Evolutionary conservation across 352 stramenopile genomes (phyloP).

Genomic region (Halophytophthora batemanensis): DNA sequence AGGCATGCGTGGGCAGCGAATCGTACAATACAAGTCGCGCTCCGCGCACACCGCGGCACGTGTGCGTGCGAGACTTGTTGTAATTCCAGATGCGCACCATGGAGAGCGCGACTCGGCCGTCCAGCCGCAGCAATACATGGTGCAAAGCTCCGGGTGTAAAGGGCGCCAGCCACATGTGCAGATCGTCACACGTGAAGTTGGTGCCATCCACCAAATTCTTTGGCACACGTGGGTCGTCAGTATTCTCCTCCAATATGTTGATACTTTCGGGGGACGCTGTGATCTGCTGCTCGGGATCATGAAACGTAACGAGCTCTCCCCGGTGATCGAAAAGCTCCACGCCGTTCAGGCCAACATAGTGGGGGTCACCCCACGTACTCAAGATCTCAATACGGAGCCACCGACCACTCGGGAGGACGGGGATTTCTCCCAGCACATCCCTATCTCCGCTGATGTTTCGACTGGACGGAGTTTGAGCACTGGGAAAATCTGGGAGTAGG

Average conservation of each 20-base stretch:
- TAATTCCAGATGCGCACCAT: constrained; percentile 93
- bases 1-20: constrained; percentile 9
- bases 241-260: constrained; percentile 89
- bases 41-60: constrained; percentile 57
- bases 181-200: constrained; percentile 88
- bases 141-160: constrained; percentile 57
- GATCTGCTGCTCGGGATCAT: constrained; percentile 46
- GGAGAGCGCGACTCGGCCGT: constrained; percentile 36
- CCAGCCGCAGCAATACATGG: constrained; percentile 56
- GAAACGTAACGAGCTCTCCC: constrained; percentile 54
- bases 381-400: constrained; percentile 76
- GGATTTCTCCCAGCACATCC: constrained; percentile 28
- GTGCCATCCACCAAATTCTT: constrained; percentile 82
- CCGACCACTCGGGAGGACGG: constrained; percentile 57
- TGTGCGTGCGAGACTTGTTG: constrained; percentile 88
- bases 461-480: not conserved
- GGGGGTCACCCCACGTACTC: constrained; percentile 85
- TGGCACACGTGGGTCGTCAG: constrained; percentile 64
- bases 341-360: constrained; percentile 89
- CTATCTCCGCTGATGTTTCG: not conserved
- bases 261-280: constrained; percentile 74
- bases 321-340: constrained; percentile 84
- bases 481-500: not conserved
- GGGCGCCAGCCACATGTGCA: constrained; percentile 90
- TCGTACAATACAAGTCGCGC: constrained; percentile 57